Base-by-base conservation (phyloP, 768 basidiomycete genomes). In the Suillus weaverae region DNA sequence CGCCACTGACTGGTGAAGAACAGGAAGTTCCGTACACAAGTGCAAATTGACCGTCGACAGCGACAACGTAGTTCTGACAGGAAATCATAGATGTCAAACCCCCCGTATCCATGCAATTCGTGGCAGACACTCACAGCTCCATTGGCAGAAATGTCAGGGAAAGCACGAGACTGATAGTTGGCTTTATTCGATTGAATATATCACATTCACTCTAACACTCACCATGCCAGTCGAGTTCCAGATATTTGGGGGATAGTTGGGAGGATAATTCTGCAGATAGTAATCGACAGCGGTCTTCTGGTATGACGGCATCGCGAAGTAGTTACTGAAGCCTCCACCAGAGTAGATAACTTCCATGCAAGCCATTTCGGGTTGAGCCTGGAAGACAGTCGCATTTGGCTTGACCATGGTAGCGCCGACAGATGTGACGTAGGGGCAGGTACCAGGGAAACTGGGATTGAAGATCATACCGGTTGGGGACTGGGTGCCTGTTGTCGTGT, bases 111-210 rank as follows among this genome's bases (percentile, higher is more conserved):
- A 8, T 44, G 44, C 22, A 33, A 71, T 75, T 26, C 39, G 76
- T 80, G 41, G 90, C 82, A 68, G 86, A 13, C 86, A 82, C 87
- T 90, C 8, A 79, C 77, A 50, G 78, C 68, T 8, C 81, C 79
- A 51, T 64, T 44, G 16, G 61, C 51, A 20, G 70, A 64, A 22
- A 71, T 39, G 51, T 71, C 70, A 7, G 70, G 70, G 3, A 67
- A 53, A 10, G 57, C 69, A 30, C 71, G 66, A 13, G 63, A 65
- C 62, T 64, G 16, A 48, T 63, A 11, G 11, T 20, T 35, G 32
- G 13, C n/a, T 44, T 36, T 13, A 26, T 16, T 64, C 30, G 13
- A 43, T 11, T 39, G n/a, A n/a, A 36, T 13, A 32, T 18, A 62
- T 61, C 33, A 61, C 32, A 22, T 35, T 30, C 9, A 35, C n/a